phyloP scores from a whole-genome alignment of 2,329 filamentous ascomycete genomes.

The Verticillium nonalfalfae region DNA sequence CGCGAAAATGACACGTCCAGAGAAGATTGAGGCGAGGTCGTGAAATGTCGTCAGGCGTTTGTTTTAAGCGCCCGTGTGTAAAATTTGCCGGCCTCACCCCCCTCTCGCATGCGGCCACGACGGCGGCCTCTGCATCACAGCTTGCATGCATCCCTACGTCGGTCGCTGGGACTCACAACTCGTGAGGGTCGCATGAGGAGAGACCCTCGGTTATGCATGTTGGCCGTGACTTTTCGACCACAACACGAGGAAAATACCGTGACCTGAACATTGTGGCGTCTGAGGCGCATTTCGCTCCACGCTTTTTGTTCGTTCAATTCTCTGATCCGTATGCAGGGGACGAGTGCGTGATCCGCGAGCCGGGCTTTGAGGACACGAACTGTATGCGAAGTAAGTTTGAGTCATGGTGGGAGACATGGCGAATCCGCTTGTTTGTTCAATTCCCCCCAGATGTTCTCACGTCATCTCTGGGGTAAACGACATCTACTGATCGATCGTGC shows the following conservation, averaged over 20 bases:
- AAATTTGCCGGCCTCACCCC: not conserved
- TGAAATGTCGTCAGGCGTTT: not conserved
- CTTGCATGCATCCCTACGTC: conserved; percentile 11
- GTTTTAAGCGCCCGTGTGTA: not conserved
- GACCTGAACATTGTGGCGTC: conserved; percentile 7
- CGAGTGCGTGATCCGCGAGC: not conserved
- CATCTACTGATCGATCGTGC: not conserved
- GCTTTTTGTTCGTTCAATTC: not conserved
- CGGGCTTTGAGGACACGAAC: not conserved
- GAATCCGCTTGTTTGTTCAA: not conserved
- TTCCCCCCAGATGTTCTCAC: not conserved
- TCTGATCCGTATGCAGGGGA: not conserved
- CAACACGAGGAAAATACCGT: not conserved
- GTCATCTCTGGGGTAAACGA: not conserved
- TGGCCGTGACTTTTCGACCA: conserved; percentile 7
- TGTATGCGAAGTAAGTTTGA: not conserved
- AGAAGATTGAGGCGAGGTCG: not conserved
- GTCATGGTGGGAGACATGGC: not conserved
- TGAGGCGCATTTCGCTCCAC: conserved; percentile 7
- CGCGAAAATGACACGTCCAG: not conserved
- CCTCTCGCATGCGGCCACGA: conserved; percentile 1
- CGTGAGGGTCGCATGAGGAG: conserved; percentile 21
- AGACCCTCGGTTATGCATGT: conserved; percentile 31
- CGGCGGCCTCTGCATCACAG: conserved; percentile 5
- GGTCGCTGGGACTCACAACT: conserved; percentile 4